These are phyloP conservation scores for Emmonsiellopsis sp. DNA, from an alignment of 2,329 filamentous ascomycete species.

Conservation along the genomic window DNA sequence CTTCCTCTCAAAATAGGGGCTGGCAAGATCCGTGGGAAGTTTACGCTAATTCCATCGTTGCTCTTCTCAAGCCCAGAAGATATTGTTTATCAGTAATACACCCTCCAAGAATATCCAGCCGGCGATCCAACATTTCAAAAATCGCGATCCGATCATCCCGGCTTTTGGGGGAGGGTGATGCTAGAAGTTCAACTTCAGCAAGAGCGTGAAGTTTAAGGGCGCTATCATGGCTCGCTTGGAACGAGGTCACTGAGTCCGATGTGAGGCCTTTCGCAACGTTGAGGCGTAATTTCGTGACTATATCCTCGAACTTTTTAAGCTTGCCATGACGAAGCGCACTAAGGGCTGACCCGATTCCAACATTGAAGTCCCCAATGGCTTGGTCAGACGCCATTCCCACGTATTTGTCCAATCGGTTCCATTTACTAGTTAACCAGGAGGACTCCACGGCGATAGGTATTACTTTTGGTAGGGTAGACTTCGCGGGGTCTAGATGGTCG, in stretches of 20 bases:
- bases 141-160: constrained; percentile 17
- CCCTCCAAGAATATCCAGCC: constrained; percentile 82
- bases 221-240: constrained; percentile 76
- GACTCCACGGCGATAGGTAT: constrained; percentile 83
- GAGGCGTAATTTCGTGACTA: constrained; percentile 57
- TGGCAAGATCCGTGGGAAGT: constrained; percentile 1
- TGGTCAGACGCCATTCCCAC: constrained; percentile 32
- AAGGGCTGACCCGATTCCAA: constrained; percentile 63
- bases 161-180: constrained; percentile 17
- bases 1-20: background rate
- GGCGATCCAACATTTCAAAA: constrained; percentile 54
- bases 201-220: constrained; percentile 80
- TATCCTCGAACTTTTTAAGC: constrained; percentile 42
- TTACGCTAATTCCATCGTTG: constrained; percentile 67
- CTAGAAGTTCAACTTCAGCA: constrained; percentile 66
- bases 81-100: constrained; percentile 93
- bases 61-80: constrained; percentile 72
- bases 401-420: constrained; percentile 64
- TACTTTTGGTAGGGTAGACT: constrained; percentile 50
- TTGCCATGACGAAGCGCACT: constrained; percentile 49
- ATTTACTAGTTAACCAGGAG: constrained; percentile 79
- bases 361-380: constrained; percentile 61
- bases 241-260: constrained; percentile 63
- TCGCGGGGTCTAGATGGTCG: constrained; percentile 56
- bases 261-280: constrained; percentile 67